Conservation (phyloP, 192 early-diverging fungal species). For the Funneliformis mosseae region DNA sequence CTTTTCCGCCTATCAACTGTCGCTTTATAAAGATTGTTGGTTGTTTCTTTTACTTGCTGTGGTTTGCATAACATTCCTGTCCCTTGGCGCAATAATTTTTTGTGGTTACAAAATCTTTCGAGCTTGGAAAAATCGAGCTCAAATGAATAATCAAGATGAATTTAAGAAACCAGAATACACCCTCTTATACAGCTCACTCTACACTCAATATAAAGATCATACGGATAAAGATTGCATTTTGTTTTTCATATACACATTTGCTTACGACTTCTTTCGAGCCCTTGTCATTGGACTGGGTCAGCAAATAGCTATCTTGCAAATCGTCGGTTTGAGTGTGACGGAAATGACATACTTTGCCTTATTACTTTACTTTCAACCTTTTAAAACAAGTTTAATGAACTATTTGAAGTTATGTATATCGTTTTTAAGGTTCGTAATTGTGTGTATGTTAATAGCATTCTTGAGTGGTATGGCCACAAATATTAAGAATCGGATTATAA, state of each 20-base stretch:
- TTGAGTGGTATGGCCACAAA: neutral
- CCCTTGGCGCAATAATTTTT: neutral
- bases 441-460: neutral
- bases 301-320: neutral
- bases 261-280: slow-evolving; percentile 25
- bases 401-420: neutral
- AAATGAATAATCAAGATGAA: neutral
- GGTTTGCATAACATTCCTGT: slow-evolving; percentile 5
- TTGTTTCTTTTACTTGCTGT: slow-evolving; percentile 10
- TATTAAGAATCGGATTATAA: neutral
- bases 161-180: neutral
- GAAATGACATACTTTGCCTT: slow-evolving; percentile 12
- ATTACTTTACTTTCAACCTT: neutral
- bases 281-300: slow-evolving; percentile 5
- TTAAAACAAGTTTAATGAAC: neutral
- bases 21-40: slow-evolving; percentile 8
- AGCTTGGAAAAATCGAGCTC: neutral
- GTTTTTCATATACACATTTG: neutral
- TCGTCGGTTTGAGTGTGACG: neutral
- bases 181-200: slow-evolving; percentile 5
- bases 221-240: neutral
- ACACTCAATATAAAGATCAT: slow-evolving; percentile 8
- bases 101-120: slow-evolving; percentile 6
- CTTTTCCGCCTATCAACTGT: slow-evolving; percentile 6
- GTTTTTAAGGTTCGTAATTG: neutral